Base-by-base conservation (phyloP, 768 basidiomycete species). In the Leccinellum albellum region DNA sequence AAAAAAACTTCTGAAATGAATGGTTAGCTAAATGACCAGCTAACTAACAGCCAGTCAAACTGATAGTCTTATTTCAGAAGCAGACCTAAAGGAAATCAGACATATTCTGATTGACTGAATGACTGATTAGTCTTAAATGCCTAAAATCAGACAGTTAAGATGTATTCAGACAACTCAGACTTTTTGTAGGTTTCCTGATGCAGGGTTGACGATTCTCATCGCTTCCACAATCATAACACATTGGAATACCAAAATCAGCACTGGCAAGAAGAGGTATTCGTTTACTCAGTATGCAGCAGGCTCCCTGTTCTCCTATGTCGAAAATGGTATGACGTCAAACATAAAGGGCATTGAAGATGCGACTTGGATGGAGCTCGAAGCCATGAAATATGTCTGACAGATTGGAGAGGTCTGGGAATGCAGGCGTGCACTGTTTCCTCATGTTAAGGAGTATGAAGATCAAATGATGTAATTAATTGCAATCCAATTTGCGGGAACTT, bases 201-300 rank as follows among this genome's bases (percentile, higher is more conserved):
- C n/a, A n/a, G n/a, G n/a, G n/a, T n/a, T n/a, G n/a, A 63, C 57
- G 0, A 23, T 26, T 0, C 37, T 59, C 0, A 55, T 63, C 1
- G 54, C 57, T 0, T 63, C 56, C 0, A 51, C 54, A 0, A 4
- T 59, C 3, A 0, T 63, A 1, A 63, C 57, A 0, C 61, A 63
- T 1, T 51, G 4, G 2, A 63, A 63, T 3, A 14, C 37, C 0
- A 47, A 9, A 0, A n/a, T 63, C 6, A 4, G 0, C 0, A 14
- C 21, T 4, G 45, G 45, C 0, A 51, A 55, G 9, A 48, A 1
- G 0, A 23, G 61, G 23, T 63, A 55, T 6, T 63, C 44, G 0
- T 56, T 63, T n/a, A 63, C 54, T 0, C 56, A 63, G 4, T 63
- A 63, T 7, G 44, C 49, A 0, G 8, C 54, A 0, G 61, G 61